phyloP scores from a whole-genome alignment of 1,139 yeast genomes.

The Casaregolazyma suthepensis region DNA sequence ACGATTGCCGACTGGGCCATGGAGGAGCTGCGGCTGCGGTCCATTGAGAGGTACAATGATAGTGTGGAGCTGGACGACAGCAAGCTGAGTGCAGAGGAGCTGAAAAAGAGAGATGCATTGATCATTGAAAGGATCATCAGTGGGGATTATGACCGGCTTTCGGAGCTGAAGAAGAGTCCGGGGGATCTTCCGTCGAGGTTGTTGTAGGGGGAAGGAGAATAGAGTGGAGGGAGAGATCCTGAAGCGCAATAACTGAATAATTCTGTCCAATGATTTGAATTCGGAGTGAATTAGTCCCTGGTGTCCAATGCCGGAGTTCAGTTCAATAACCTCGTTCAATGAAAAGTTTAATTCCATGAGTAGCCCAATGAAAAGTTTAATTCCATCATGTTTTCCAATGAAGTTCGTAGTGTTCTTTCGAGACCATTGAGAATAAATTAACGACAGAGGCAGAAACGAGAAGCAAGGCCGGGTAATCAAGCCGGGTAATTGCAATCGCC shows the following conservation, averaged over 20 bases:
- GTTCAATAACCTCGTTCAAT: no score
- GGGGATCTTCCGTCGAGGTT: slow-evolving; percentile 32
- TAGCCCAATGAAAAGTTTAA: no score
- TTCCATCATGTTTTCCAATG: no score
- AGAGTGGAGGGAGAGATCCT: background rate
- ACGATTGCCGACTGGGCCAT: slow-evolving; percentile 67
- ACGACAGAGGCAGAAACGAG: no score
- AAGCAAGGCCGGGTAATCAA: no score
- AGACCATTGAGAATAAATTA: no score
- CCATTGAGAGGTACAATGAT: slow-evolving; percentile 61
- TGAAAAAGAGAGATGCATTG: slow-evolving; percentile 66
- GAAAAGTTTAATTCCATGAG: no score
- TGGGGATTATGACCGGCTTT: slow-evolving; percentile 79
- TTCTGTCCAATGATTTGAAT: no score
- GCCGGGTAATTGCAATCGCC: no score
- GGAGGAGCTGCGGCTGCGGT: slow-evolving; percentile 76
- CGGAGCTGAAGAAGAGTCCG: slow-evolving; percentile 54
- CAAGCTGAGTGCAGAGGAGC: slow-evolving; percentile 53
- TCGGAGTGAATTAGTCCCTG: no score
- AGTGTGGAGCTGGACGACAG: slow-evolving; percentile 50
- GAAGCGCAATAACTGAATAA: background rate
- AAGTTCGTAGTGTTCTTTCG: no score
- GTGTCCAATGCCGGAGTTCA: no score
- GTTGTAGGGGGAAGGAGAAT: slow-evolving; percentile 23
- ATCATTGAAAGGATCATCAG: slow-evolving; percentile 76